Evolutionary conservation across 805 yeast genomes (phyloP), one percentile per base, ranked within the genome.

Genomic region (Phaffomyces antillensis): DNA sequence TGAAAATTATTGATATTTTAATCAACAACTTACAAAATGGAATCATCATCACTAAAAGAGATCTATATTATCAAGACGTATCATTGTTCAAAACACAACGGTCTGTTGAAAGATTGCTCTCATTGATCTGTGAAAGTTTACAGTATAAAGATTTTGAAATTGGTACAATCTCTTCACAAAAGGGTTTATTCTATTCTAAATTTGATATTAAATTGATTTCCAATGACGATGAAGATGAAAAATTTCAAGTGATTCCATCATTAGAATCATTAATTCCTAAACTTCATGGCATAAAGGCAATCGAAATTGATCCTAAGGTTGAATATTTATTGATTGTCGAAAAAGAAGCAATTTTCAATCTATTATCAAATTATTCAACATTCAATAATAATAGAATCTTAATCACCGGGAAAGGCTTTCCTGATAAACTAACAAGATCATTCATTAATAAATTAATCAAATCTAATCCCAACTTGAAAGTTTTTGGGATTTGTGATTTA

Each of bases 361-460:
- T 64, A 11, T 32, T 72, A 18, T 20, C 39, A 12, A 36, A 44
- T 11, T 52, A 58, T 20, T 44, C 47, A 5, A 44, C 47, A 10
- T 18, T 38, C 12, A 46, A 50, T 15, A 47, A 51, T 30, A 44
- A 51, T 9, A 44, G 65, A 15, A 48, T 76, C 2, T 17, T 77
- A 1, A 59, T 83, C 9, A 81, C 88, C 0, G 88, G 85, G 0
- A 83, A 81, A 54, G 91, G 91, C 0, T 81, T 71, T 51, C 87
- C 90, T 0, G 90, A 84, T 59, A 56, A 64, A 17, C 54, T 77
- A 15, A 80, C 88, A 0, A 67, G 69, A 43, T 45, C 50, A 12
- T 78, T 81, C 51, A 53, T 77, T 0, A 45, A 58, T 4, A 48
- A 44, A 39, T 44, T 75, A 26, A 39, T 59, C 12, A 24, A 42